These are phyloP conservation scores for Trichosporon faecale DNA, from an alignment of 1,284 basidiomycete species.

Conservation along the genomic window DNA sequence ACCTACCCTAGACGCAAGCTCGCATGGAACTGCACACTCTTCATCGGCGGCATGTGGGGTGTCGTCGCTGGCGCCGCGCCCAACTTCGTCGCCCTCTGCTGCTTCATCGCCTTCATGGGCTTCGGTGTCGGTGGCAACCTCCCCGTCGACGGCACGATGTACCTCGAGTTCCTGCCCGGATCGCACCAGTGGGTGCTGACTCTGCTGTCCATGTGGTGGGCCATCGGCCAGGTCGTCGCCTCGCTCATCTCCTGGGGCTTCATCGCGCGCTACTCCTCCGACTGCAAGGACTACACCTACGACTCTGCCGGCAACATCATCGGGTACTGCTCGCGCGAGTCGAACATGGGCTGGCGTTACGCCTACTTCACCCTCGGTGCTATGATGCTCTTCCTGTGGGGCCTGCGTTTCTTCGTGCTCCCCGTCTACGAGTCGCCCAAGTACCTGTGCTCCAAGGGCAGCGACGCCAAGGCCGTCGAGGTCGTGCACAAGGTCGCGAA, in stretches of 20 bases:
- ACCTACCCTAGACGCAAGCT: slow-evolving; percentile 53
- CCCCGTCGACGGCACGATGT: slow-evolving; percentile 61
- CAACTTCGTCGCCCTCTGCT: slow-evolving; percentile 54
- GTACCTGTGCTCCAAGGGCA: slow-evolving; percentile 59
- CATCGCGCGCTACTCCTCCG: slow-evolving; percentile 26
- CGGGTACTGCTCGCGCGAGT: slow-evolving; percentile 52
- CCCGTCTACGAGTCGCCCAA: slow-evolving; percentile 63
- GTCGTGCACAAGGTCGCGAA: slow-evolving; percentile 55
- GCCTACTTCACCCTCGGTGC: slow-evolving; percentile 58
- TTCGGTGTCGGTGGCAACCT: slow-evolving; percentile 62
- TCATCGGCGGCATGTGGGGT: slow-evolving; percentile 62
- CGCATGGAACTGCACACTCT: slow-evolving; percentile 62
- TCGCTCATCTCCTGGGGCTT: slow-evolving; percentile 55
- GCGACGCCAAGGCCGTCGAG: slow-evolving; percentile 60
- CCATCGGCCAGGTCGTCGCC: slow-evolving; percentile 57
- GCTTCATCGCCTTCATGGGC: slow-evolving; percentile 53
- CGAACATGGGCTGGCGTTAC: slow-evolving; percentile 65
- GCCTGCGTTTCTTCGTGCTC: slow-evolving; percentile 43
- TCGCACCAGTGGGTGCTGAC: slow-evolving; percentile 64
- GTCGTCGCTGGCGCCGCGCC: slow-evolving; percentile 59
- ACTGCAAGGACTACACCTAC: neutral
- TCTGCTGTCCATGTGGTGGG: slow-evolving; percentile 66
- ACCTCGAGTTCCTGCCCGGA: slow-evolving; percentile 60
- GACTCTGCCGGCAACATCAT: slow-evolving; percentile 28
- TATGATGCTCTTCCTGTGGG: slow-evolving; percentile 54